A percentile compares a stretch with the other conserved stretches of the same genome.
Evolutionary conservation across 2,329 filamentous ascomycete genomes (phyloP).

Genomic region (Fusarium graminum): DNA sequence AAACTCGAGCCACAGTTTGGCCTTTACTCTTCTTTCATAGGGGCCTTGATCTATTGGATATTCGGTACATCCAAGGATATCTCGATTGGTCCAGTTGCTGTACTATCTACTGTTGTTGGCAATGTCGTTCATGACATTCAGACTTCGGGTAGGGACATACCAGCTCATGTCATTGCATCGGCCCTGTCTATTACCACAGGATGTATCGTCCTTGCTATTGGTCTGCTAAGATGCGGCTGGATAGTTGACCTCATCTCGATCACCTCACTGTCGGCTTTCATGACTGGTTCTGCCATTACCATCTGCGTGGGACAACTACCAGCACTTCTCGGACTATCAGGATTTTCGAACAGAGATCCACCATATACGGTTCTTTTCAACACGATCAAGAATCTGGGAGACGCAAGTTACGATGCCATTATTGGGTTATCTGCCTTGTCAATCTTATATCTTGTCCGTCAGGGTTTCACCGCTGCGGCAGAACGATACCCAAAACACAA

Average conservation of each 20-base stretch:
- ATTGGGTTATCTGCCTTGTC: slow-evolving; percentile 87
- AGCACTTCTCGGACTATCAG: slow-evolving; percentile 81
- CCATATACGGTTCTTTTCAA: slow-evolving; percentile 89
- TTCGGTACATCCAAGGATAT: slow-evolving; percentile 99
- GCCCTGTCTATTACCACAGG: slow-evolving; percentile 83
- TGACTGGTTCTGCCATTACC: slow-evolving; percentile 94
- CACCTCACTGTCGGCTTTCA: slow-evolving; percentile 91
- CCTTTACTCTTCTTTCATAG: slow-evolving; percentile 91
- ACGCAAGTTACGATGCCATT: slow-evolving; percentile 80
- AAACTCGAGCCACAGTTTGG: slow-evolving; percentile 85
- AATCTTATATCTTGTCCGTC: slow-evolving; percentile 82
- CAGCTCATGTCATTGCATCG: slow-evolving; percentile 78
- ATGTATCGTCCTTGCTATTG: slow-evolving; percentile 81
- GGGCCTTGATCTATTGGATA: slow-evolving; percentile 94
- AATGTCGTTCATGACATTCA: slow-evolving; percentile 78
- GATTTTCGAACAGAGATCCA: slow-evolving; percentile 79
- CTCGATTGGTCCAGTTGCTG: slow-evolving; percentile 95
- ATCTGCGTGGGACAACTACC: slow-evolving; percentile 89
- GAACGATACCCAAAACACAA: slow-evolving; percentile 76
- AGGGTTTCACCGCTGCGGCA: slow-evolving; percentile 72
- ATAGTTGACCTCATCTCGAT: slow-evolving; percentile 94
- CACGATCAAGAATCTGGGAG: slow-evolving; percentile 77
- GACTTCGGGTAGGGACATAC: slow-evolving; percentile 67
- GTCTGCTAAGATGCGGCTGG: slow-evolving; percentile 84
- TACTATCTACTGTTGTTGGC: slow-evolving; percentile 92